phyloP scores from a whole-genome alignment of 768 basidiomycete genomes.

The Tylopilus balloui region DNA sequence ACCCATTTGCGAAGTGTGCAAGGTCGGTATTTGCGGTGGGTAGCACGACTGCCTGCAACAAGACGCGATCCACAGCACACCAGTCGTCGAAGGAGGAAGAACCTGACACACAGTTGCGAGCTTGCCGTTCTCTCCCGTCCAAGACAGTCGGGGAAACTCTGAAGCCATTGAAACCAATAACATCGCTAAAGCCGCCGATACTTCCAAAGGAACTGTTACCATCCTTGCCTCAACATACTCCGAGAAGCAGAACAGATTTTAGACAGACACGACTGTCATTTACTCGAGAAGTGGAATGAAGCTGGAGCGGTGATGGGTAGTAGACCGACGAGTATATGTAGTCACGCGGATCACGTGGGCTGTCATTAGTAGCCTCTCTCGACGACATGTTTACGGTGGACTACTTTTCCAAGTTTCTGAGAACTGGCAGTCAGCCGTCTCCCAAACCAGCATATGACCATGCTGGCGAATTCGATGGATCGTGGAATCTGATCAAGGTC shows the following conservation, averaged over 20 bases:
- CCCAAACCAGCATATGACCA: conserved; percentile 58
- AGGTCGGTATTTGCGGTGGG: conserved; percentile 20
- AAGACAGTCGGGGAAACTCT: background rate
- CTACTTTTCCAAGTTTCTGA: conserved; percentile 81
- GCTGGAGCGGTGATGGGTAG: background rate
- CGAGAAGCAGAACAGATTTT: conserved; percentile 6
- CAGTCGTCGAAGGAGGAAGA: background rate
- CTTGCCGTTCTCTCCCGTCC: conserved; percentile 9
- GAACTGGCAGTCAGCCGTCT: conserved; percentile 36
- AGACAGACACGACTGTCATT: conserved; percentile 24
- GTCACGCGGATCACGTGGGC: conserved; percentile 14
- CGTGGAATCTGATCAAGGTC: conserved; percentile 75
- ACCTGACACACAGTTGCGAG: conserved; percentile 2
- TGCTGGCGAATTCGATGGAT: conserved; percentile 67
- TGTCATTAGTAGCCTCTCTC: background rate
- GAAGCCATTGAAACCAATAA: conserved; percentile 30
- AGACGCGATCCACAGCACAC: background rate
- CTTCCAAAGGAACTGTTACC: conserved; percentile 26
- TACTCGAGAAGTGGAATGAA: conserved; percentile 3
- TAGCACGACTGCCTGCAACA: background rate
- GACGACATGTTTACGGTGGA: conserved; percentile 48
- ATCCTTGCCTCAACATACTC: background rate
- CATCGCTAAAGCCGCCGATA: conserved; percentile 25
- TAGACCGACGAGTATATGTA: background rate
- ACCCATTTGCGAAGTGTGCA: conserved; percentile 20